Conservation (phyloP, 805 yeast species). For the Teunomyces gatunensis region DNA sequence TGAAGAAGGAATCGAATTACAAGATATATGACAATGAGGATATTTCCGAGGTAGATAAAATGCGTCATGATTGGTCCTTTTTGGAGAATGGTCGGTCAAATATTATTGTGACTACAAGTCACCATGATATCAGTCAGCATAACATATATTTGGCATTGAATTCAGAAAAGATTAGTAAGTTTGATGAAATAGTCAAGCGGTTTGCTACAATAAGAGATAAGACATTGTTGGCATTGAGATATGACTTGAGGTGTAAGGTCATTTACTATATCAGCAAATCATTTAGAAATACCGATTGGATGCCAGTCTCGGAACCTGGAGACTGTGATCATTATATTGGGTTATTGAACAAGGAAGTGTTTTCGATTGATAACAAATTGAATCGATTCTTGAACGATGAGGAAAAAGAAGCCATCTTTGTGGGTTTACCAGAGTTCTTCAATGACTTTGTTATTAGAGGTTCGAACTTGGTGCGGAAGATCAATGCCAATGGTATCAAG, state of each 20-base stretch:
- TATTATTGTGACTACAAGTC: slow-evolving; percentile 11
- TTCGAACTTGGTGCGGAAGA: slow-evolving; percentile 45
- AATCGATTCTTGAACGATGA: slow-evolving; percentile 28
- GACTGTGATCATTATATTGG: slow-evolving; percentile 59
- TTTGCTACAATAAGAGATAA: slow-evolving; percentile 36
- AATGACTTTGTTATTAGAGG: slow-evolving; percentile 53
- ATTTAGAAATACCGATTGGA: slow-evolving; percentile 49
- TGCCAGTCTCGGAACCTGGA: slow-evolving; percentile 50
- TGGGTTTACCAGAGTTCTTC: slow-evolving; percentile 51
- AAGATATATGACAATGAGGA: slow-evolving; percentile 14
- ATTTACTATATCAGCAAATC: slow-evolving; percentile 52
- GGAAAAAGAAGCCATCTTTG: slow-evolving; percentile 30
- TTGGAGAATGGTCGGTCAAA: slow-evolving; percentile 37
- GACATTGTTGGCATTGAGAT: slow-evolving; percentile 49
- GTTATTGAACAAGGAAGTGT: slow-evolving; percentile 48
- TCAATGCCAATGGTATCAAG: slow-evolving; percentile 59
- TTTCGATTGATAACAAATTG: slow-evolving; percentile 44
- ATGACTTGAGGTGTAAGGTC: slow-evolving; percentile 54
- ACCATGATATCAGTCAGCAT: slow-evolving; percentile 18
- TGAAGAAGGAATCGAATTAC: slow-evolving; percentile 42
- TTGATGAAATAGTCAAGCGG: slow-evolving; percentile 32
- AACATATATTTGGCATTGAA: slow-evolving; percentile 34
- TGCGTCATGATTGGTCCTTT: slow-evolving; percentile 41
- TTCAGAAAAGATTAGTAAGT: slow-evolving; percentile 28
- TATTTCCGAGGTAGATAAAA: slow-evolving; percentile 27